These are phyloP conservation scores for Colletotrichum abscissum DNA, from an alignment of 2,329 filamentous ascomycete species.

Conservation along the genomic window DNA sequence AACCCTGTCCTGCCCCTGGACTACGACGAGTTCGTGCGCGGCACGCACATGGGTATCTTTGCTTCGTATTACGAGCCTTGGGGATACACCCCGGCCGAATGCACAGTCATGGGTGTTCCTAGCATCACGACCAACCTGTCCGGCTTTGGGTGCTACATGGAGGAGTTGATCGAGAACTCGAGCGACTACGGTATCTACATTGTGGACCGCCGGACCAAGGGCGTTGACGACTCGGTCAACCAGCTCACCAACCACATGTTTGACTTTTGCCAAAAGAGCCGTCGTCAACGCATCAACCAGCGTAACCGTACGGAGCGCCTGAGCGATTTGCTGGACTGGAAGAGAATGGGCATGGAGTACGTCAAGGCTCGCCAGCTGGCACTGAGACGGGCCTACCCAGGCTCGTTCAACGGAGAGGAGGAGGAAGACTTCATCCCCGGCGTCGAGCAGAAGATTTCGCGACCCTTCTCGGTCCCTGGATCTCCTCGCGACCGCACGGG, in stretches of 20 bases:
- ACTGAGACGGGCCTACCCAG: constrained; percentile 89
- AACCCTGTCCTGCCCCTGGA: constrained; percentile 96
- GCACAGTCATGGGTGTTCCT: constrained; percentile 98
- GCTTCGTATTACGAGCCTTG: constrained; percentile 99
- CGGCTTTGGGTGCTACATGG: constrained; percentile 99
- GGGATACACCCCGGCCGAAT: constrained; percentile 98
- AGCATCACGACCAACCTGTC: constrained; percentile 98
- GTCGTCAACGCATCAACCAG: constrained; percentile 97
- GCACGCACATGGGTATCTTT: constrained; percentile 95
- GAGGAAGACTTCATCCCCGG: constrained; percentile 93
- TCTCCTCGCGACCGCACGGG: constrained; percentile 90
- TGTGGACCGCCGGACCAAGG: constrained; percentile 94
- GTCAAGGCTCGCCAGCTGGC: constrained; percentile 96
- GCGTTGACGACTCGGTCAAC: constrained; percentile 96
- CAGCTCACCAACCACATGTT: constrained; percentile 93
- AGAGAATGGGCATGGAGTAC: constrained; percentile 99
- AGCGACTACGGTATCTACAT: constrained; percentile 99
- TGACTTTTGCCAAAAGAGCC: constrained; percentile 92
- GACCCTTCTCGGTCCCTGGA: constrained; percentile 93
- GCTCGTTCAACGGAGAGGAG: constrained; percentile 83
- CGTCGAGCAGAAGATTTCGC: constrained; percentile 93
- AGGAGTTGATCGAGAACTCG: constrained; percentile 97
- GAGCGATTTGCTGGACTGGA: constrained; percentile 97
- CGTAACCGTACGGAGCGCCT: constrained; percentile 95
- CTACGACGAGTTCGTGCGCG: constrained; percentile 98